Percentiles rank a stretch among this genome's conserved stretches.
Evolutionary conservation across 352 stramenopile genomes (phyloP).

Genomic region (Globisporangium uncinulatum): DNA sequence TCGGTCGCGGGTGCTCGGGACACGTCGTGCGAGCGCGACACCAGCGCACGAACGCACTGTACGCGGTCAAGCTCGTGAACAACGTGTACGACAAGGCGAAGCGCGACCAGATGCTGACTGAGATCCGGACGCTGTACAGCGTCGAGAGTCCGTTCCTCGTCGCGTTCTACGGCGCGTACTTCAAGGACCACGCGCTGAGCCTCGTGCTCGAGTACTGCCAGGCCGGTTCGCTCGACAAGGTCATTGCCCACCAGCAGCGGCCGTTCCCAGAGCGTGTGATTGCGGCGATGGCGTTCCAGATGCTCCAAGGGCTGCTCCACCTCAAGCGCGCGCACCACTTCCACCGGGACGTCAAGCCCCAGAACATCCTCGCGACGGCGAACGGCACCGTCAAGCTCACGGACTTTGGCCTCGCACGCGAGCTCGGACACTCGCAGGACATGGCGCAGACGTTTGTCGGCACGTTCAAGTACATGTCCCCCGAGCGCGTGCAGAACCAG

Average conservation of each 20-base stretch:
- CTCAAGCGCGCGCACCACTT: conserved; percentile 76
- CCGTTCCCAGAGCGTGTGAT: conserved; percentile 42
- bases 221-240: conserved; percentile 49
- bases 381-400: conserved; percentile 77
- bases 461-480: conserved; percentile 92
- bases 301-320: conserved; percentile 50
- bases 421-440: conserved; percentile 57
- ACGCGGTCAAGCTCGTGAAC: conserved; percentile 65
- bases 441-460: conserved; percentile 88
- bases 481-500: conserved; percentile 86
- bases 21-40: conserved; percentile 58
- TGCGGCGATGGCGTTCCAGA: conserved; percentile 52
- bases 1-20: conserved; percentile 57
- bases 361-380: conserved; percentile 88
- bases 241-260: conserved; percentile 17
- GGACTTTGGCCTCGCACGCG: conserved; percentile 67
- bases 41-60: conserved; percentile 27
- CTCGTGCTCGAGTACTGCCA: conserved; percentile 66
- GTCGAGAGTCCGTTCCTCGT: conserved; percentile 63
- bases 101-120: conserved; percentile 66
- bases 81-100: conserved; percentile 78
- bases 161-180: conserved; percentile 65
- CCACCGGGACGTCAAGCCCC: conserved; percentile 92
- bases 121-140: conserved; percentile 74
- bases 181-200: conserved; percentile 64